phyloP scores from a whole-genome alignment of 208 protist species.

The Wallacemonas sp. region DNA sequence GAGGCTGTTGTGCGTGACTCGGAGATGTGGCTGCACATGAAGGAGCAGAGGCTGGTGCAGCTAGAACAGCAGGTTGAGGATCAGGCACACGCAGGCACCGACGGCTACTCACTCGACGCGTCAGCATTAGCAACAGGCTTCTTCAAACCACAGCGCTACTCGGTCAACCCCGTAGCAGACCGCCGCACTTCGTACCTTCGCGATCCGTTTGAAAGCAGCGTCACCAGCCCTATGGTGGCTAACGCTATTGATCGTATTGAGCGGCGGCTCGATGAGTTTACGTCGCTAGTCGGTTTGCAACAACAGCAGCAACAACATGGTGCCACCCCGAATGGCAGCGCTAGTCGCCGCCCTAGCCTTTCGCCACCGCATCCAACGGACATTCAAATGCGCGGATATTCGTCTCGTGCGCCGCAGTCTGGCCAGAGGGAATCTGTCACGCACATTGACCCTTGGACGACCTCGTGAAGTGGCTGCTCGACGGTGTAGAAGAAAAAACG shows the following conservation, averaged over 20 bases:
- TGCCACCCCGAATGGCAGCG: not conserved
- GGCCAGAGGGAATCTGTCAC: conserved; percentile 10
- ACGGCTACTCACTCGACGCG: conserved; percentile 43
- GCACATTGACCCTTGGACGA: conserved; percentile 11
- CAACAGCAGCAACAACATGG: conserved; percentile 40
- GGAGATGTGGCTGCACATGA: conserved; percentile 73
- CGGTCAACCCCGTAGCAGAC: not conserved
- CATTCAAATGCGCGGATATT: not conserved
- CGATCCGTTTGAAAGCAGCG: conserved; percentile 25
- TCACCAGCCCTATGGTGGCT: conserved; percentile 43
- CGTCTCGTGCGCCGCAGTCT: not conserved
- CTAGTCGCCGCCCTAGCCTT: conserved; percentile 5
- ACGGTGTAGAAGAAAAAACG: not conserved
- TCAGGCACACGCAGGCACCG: conserved; percentile 35
- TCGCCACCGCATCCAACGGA: not conserved
- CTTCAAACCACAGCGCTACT: conserved; percentile 48
- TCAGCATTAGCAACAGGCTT: conserved; percentile 53
- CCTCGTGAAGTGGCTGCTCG: conserved; percentile 13
- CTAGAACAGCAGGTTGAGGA: conserved; percentile 74
- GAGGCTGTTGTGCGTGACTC: conserved; percentile 70
- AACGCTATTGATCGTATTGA: conserved; percentile 71
- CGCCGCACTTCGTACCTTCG: not conserved
- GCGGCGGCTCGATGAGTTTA: conserved; percentile 65
- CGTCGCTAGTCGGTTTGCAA: conserved; percentile 61
- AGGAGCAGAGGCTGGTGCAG: conserved; percentile 66